Evolutionary conservation across 75 land plant genomes (phyloP), one percentile per base, ranked within the genome.

Genomic region (Picea glauca): DNA sequence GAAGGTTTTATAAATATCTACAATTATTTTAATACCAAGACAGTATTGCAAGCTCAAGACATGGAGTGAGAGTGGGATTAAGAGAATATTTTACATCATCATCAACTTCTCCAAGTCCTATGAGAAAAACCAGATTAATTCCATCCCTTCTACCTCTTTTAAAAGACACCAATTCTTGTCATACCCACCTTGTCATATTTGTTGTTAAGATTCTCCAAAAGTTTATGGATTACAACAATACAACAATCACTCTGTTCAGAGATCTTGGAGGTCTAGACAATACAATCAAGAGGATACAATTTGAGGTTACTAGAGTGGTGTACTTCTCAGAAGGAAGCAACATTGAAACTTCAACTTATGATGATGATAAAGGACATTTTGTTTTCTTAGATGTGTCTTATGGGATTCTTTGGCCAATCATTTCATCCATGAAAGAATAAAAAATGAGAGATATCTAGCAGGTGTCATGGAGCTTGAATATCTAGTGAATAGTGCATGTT

Each of bases 121-220:
- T 95, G 8, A 75, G 99, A 70, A 70, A 98, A 23, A 94, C 99
- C 23, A 98, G 99, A 56, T 85, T 97, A 86, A 93, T 97, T 81
- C 89, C 99, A 13, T 26, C 26, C 26, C 26, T 26, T 26, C 26
- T 26, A 26, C 26, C 26, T 26, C 26, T 26, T 26, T 26, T 26
- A 26, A 26, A 26, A 26, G 26, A 26, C 26, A 26, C 26, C 26
- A 26, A 26, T 26, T 26, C 26, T 23, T 60, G 62, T 62, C 99
- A 93, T 78, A 81, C 88, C 78, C 96, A 91, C 82, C 92, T 97
- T 78, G 99, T 97, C 23, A 90, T 83, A 60, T 84, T 80, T 67
- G 94, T 93, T 73, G 98, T 94, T 5, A 94, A 91, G 77, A 89
- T 92, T 54, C 79, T 97, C 33, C 93, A 95, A 75, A 96, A 94